phyloP scores from a whole-genome alignment of 2,329 filamentous ascomycete species.

The Hypoxylon sp. region DNA sequence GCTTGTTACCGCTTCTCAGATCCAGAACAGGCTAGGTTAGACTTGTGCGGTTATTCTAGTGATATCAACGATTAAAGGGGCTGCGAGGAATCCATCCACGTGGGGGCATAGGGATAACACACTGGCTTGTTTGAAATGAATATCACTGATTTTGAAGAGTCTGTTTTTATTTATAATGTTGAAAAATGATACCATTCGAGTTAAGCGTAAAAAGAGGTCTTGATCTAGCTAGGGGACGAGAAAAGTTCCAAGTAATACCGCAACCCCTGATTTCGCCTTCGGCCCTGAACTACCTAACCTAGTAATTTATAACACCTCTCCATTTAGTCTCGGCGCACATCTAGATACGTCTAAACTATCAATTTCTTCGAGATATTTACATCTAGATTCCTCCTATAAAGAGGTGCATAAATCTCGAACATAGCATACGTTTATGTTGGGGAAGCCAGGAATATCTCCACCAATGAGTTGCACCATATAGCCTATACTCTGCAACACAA shows the following conservation, averaged over 20 bases:
- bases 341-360: background rate
- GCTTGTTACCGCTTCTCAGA: background rate
- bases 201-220: too few species aligned
- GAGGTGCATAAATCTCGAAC: slow-evolving; percentile 2
- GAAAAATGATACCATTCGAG: too few species aligned
- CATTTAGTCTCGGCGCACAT: background rate
- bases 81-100: too few species aligned
- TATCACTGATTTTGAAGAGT: too few species aligned
- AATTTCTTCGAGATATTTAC: background rate
- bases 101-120: too few species aligned
- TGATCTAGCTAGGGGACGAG: too few species aligned
- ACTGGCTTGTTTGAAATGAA: too few species aligned
- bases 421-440: background rate
- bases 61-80: too few species aligned
- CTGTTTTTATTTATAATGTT: too few species aligned
- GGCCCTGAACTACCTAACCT: background rate
- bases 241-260: background rate
- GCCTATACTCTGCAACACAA: background rate
- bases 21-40: slow-evolving; percentile 3
- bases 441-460: background rate
- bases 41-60: too few species aligned
- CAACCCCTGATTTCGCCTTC: background rate
- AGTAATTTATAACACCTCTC: background rate
- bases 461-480: background rate
- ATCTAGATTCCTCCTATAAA: background rate